Evolutionary conservation across 306 rosid genomes (phyloP).

Genomic region (Lablab purpureus): DNA sequence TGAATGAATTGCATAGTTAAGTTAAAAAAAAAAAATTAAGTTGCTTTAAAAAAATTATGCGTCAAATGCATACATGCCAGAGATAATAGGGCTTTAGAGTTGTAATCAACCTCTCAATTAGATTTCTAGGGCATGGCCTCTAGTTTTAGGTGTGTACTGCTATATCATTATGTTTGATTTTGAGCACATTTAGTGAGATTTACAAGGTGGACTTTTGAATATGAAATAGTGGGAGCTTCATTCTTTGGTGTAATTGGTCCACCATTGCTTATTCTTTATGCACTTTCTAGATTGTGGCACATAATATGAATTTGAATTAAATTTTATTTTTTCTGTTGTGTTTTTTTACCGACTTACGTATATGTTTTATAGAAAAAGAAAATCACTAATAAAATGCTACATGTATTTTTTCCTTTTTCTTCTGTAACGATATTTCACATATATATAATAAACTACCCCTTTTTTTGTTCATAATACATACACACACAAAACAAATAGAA

Average conservation of each 20-base stretch:
- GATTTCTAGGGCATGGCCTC: neutral
- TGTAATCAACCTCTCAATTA: conserved; percentile 29
- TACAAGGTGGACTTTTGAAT: neutral
- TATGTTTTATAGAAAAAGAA: conserved; percentile 17
- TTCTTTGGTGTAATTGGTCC: neutral
- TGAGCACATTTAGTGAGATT: neutral
- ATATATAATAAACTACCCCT: neutral
- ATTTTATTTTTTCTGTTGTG: conserved; percentile 3
- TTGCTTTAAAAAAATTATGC: neutral
- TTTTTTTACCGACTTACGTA: neutral
- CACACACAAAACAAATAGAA: neutral
- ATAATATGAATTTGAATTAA: conserved; percentile 26
- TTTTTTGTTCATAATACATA: neutral
- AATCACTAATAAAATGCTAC: neutral
- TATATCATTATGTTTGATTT: conserved; percentile 30
- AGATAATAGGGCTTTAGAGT: neutral
- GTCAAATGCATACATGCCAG: neutral
- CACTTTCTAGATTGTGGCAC: conserved; percentile 3
- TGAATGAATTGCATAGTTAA: neutral
- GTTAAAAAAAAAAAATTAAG: neutral
- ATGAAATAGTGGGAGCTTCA: neutral
- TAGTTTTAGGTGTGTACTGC: conserved; percentile 6
- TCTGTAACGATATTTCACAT: neutral
- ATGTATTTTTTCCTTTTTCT: neutral
- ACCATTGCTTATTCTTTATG: neutral